Evolutionary conservation across 2,329 filamentous ascomycete species (phyloP).

Genomic region (Dothideomycetes sp.): DNA sequence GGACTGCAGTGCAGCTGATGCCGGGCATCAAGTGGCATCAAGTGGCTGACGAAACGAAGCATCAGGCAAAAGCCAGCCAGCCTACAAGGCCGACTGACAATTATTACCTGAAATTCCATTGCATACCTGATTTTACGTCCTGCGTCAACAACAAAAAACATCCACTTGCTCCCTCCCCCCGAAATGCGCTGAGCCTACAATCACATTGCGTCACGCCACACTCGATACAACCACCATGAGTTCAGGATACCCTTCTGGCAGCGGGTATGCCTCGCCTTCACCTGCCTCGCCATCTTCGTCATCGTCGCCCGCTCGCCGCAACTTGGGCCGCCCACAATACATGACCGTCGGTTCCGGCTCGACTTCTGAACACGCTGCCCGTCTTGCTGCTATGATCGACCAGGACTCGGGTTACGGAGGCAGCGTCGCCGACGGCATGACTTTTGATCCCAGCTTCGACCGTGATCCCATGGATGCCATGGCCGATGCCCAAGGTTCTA

Average conservation of each 20-base stretch:
- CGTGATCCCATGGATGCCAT: constrained; percentile 3
- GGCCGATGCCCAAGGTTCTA: constrained; percentile 3
- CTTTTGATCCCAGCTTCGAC: constrained; percentile 39
- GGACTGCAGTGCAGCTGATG: no score
- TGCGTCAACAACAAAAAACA: no score
- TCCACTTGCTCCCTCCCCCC: no score
- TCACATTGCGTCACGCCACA: no score
- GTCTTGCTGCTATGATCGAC: constrained; percentile 72
- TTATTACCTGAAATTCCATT: no score
- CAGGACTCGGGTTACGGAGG: constrained; percentile 87
- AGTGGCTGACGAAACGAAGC: no score
- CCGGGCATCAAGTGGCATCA: no score
- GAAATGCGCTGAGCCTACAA: constrained; percentile 9
- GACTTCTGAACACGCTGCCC: constrained; percentile 70
- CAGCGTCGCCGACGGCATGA: constrained; percentile 59
- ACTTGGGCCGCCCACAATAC: constrained; percentile 50
- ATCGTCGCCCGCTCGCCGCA: constrained; percentile 20
- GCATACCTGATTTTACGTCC: no score
- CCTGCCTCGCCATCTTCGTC: constrained; percentile 19
- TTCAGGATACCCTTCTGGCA: constrained; percentile 24
- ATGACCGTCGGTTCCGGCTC: constrained; percentile 82
- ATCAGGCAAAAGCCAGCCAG: no score
- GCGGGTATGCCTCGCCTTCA: constrained; percentile 21
- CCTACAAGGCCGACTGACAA: no score
- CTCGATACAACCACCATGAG: constrained; percentile 22